Percentiles rank a stretch among this genome's conserved stretches.
Conservation (phyloP, 768 basidiomycete genomes). For the Mycena rosella region DNA sequence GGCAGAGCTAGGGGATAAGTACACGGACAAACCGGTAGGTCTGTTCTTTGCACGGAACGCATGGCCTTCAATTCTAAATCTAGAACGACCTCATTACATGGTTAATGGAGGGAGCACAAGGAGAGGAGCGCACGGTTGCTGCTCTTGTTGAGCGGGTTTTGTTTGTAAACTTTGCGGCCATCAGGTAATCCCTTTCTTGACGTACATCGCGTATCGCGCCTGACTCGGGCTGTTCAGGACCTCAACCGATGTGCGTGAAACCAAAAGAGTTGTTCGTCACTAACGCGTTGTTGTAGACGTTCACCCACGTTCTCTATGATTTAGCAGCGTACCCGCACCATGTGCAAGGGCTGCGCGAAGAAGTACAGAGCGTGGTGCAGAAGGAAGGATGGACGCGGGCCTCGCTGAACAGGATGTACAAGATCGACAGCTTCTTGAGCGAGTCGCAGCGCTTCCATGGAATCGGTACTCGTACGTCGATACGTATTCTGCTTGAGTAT, state of each 20-base stretch:
- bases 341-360: constrained; percentile 46
- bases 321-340: constrained; percentile 43
- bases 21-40: constrained; percentile 36
- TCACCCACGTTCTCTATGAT: constrained; percentile 41
- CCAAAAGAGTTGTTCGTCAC: not conserved
- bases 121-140: constrained; percentile 36
- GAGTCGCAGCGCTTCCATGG: constrained; percentile 46
- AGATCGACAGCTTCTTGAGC: constrained; percentile 50
- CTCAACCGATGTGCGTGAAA: constrained; percentile 40
- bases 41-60: not conserved
- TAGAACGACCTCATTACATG: constrained; percentile 56
- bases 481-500: not conserved
- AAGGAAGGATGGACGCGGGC: constrained; percentile 46
- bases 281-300: constrained; percentile 33
- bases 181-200: constrained; percentile 33
- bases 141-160: constrained; percentile 44
- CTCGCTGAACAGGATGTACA: constrained; percentile 46
- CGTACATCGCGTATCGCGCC: not conserved
- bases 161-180: constrained; percentile 49
- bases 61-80: not conserved
- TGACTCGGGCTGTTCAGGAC: constrained; percentile 32
- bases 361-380: constrained; percentile 46
- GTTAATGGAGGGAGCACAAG: constrained; percentile 49
- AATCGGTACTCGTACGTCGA: constrained; percentile 39
- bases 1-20: constrained; percentile 32